Evolutionary conservation across 2,329 filamentous ascomycete genomes (phyloP).

Genomic region (Colletotrichum sp.): DNA sequence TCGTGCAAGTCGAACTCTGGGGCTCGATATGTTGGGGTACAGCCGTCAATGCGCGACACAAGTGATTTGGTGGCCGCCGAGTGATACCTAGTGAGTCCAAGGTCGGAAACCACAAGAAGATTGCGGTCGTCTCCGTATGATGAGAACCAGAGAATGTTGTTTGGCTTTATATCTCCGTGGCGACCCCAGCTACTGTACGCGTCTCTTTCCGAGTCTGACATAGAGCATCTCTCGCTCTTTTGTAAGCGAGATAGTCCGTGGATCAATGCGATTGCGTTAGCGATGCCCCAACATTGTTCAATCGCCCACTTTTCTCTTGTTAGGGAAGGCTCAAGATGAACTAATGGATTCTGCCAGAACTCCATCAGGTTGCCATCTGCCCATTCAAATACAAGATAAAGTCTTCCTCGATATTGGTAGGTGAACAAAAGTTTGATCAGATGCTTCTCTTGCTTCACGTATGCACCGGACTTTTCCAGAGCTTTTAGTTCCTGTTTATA

Average conservation of each 20-base stretch:
- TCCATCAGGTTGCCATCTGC: constrained; percentile 21
- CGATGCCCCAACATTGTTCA: constrained; percentile 2
- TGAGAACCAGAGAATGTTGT: constrained; percentile 5
- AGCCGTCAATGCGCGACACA: background rate
- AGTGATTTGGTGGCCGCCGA: background rate
- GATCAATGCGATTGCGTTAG: background rate
- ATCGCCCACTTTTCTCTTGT: background rate
- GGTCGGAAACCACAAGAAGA: background rate
- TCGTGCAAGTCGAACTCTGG: background rate
- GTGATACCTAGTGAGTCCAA: constrained; percentile 4
- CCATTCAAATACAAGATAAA: constrained; percentile 22
- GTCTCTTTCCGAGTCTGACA: background rate
- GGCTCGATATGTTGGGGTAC: background rate
- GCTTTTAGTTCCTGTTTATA: background rate
- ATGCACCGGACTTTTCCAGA: background rate
- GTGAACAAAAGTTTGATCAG: constrained; percentile 19
- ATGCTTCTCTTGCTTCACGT: background rate
- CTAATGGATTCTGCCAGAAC: background rate
- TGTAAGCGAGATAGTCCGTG: background rate
- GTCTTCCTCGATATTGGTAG: background rate
- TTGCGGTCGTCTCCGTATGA: background rate
- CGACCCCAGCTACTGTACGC: background rate
- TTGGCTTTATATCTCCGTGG: constrained; percentile 13
- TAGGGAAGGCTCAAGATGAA: background rate
- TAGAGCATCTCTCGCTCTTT: background rate